Base-by-base conservation (phyloP, 345 rosid genomes). In the Salix dunnii region DNA sequence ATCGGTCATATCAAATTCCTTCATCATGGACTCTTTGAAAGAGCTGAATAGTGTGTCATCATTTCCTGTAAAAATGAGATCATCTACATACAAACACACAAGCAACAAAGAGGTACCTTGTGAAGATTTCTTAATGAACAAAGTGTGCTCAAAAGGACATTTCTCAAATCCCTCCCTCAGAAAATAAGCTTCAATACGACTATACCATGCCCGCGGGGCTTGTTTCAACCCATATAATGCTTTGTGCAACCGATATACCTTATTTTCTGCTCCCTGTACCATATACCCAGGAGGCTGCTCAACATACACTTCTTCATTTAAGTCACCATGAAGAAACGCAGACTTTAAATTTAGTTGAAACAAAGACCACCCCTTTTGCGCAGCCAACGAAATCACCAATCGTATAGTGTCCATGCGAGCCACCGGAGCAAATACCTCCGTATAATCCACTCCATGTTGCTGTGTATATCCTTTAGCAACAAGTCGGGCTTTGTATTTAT, bases 301-400 rank as follows among this genome's bases (percentile, higher is more conserved):
- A 66, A 75, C 71, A 75, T 27, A 75, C 70, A 75, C 64, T 25
- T 36, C 71, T 10, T 67, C 49, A 75, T 46, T 64, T 66, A 16
- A 48, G 1, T 48, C 53, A 48, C 20, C 6, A 13, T 48, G 53
- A 48, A 14, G 53, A 48, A 46, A 46, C 0, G 51, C 51, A 46
- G 4, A 46, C 51, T 46, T 46, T 1, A 46, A 6, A 46, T 46
- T 20, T 64, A 48, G 2, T 0, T 23, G 16, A 21, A 21, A 60
- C 13, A 60, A 7, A 60, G 4, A 21, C 49, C 25, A 68, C 1
- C 30, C 31, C 6, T 20, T 35, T 68, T 23, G 1, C n/a, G 31
- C 7, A 7, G 17, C 31, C 11, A 68, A 21, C 10, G 17, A 1
- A 68, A 68, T 17, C 16, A 68, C 20, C 33, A 40, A 0, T 2